Base-by-base conservation (phyloP, 345 rosid genomes). In the Eucalyptus sp. region DNA sequence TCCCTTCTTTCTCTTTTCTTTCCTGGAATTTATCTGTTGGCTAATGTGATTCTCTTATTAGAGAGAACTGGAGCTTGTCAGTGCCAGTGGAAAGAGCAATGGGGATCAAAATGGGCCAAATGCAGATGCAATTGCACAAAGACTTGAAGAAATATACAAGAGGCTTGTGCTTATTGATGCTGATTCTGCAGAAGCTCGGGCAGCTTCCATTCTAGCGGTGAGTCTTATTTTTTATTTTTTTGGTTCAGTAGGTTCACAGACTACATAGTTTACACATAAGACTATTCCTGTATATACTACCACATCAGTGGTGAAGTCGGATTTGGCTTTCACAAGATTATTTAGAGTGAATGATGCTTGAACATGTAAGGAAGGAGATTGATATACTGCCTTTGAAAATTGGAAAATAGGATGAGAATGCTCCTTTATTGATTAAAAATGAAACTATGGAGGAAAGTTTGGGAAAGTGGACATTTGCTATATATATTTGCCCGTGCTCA, bases 201-300 rank as follows among this genome's bases (percentile, higher is more conserved):
- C 99, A 89, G 98, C 99, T 91, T 93, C 99, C 90, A 97, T 98
- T 93, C 98, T 98, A 92, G 98, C 99, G 41, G 99, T 97, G 90
- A 91, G 97, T 94, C 79, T 43, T 88, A 83, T 86, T 49, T 52
- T 79, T 86, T 88, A 49, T 24, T 80, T 18, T 18, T 15, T 62
- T 29, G 83, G 48, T 10, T 51, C 29, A 22, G 29, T 51, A 43
- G 33, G 11, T 86, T 86, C 62, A 76, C 84, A 76, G 20, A 76
- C 84, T 76, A 20, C 48, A 17, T 43, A 41, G 48, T 41, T 76
- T 76, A 76, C 83, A 37, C 84, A 41, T 76, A 41, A 41, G 84
- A 76, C 48, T 76, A 37, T 76, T 76, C 48, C 44, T 76, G 16
- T 41, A 41, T 24, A 76, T 76, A 44, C 84, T 76, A 76, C 84